A percentile compares a stretch with the other conserved stretches of the same genome.
These are phyloP conservation scores for Puccinia polysora DNA, from an alignment of 1,284 basidiomycete species.

Conservation along the genomic window DNA sequence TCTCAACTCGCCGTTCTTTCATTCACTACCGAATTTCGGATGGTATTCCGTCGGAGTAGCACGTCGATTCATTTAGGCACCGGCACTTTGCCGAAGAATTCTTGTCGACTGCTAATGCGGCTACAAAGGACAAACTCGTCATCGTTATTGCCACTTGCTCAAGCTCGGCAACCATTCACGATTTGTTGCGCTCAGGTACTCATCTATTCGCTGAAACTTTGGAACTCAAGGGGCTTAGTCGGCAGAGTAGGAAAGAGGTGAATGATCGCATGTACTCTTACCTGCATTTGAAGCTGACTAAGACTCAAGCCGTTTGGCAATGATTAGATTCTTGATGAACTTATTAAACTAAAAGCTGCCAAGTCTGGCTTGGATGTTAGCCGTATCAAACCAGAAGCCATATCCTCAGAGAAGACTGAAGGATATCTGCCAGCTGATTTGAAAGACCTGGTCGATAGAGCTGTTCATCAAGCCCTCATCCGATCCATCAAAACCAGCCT, in stretches of 20 bases:
- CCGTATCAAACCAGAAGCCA: conserved; percentile 64
- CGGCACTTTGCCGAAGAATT: conserved; percentile 74
- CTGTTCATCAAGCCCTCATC: conserved; percentile 78
- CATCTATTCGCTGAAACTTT: conserved; percentile 79
- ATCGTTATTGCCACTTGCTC: conserved; percentile 75
- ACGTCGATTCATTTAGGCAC: conserved; percentile 72
- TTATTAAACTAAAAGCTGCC: conserved; percentile 58
- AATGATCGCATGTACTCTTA: conserved; percentile 45
- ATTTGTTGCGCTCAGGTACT: conserved; percentile 61
- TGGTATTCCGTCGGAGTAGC: conserved; percentile 56
- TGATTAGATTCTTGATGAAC: conserved; percentile 64
- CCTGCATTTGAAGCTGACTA: too few relatives aligned
- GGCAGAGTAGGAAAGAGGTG: conserved; percentile 73
- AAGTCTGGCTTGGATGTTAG: conserved; percentile 57
- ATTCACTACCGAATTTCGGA: not conserved
- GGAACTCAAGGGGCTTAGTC: conserved; percentile 70
- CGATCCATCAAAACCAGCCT: conserved; percentile 52
- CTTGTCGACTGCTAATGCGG: conserved; percentile 61
- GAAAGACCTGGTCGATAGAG: conserved; percentile 77
- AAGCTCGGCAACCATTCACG: conserved; percentile 68
- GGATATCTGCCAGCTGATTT: conserved; percentile 87
- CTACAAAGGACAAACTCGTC: conserved; percentile 63
- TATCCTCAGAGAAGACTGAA: conserved; percentile 79
- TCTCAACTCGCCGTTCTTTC: not conserved
- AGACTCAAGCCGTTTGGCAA: too few relatives aligned